Evolutionary conservation across 1,284 basidiomycete genomes (phyloP), one percentile per base, ranked within the genome.

Genomic region (Mycena citricolor): DNA sequence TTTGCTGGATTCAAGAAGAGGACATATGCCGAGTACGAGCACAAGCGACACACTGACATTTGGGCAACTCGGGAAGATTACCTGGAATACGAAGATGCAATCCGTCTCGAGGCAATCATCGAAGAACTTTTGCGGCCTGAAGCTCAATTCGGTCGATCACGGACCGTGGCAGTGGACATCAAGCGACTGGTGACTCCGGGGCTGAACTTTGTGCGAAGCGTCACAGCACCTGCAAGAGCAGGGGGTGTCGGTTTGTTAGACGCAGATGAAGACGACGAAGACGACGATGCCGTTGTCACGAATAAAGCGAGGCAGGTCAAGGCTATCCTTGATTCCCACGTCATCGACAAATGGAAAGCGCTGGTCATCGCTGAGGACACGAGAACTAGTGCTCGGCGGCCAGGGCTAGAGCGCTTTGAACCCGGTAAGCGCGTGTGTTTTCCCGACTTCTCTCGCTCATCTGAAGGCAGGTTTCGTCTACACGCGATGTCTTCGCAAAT

Each of bases 401-500:
- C 69, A 22, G 74, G 69, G 24, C 55, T 92, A 34, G 86, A 90
- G 59, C 74, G 94, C 17, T 98, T 97, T 58, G 83, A 94, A 55
- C 74, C 81, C 30, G 93, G 90, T 88, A 59, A 47, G 77, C n/a
- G n/a, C n/a, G n/a, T n/a, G n/a, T n/a, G n/a, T n/a, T 59, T 14
- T 48, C 30, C 14, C 41, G 20, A 8, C 8, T 32, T 46, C n/a
- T 39, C 42, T 5, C 22, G 46, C 21, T 11, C 17, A 16, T 24
- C 20, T 32, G 30, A 10, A 20, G 13, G 25, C 6, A 87, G 91
- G 89, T 3, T 83, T 92, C 61, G 76, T 94, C 33, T 76, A 93
- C 35, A 93, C 94, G 0, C 79, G 94, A 12, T 81, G 97, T 35
- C 71, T 97, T 4, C 80, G 84, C 61, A 94, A 94, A 62, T 74